These are phyloP conservation scores for Botrytis fabae DNA, from an alignment of 2,329 filamentous ascomycete species.

Conservation along the genomic window DNA sequence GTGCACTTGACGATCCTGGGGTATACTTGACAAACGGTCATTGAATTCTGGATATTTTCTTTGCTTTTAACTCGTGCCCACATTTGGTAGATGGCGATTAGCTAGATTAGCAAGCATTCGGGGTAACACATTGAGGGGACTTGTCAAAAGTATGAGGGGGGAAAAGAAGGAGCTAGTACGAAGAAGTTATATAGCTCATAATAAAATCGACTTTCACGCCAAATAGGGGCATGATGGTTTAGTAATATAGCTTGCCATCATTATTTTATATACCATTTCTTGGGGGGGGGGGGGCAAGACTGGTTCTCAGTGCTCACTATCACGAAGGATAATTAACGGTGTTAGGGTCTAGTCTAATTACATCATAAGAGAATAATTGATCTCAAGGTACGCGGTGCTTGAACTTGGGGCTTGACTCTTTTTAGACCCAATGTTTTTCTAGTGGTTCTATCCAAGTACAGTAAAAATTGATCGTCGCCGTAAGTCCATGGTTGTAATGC, in stretches of 20 bases:
- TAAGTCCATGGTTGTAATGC: neutral
- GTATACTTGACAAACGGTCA: neutral
- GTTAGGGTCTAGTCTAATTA: neutral
- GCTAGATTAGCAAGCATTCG: neutral
- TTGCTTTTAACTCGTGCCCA: neutral
- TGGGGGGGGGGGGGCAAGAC: too few relatives aligned
- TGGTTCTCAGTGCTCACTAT: neutral
- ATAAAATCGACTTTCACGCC: too few relatives aligned
- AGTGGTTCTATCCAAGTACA: neutral
- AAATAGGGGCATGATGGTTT: too few relatives aligned
- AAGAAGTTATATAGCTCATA: too few relatives aligned
- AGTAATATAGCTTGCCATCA: too few relatives aligned
- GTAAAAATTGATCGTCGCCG: too few relatives aligned
- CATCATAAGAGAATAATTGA: neutral
- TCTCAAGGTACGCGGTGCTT: neutral
- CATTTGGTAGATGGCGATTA: neutral
- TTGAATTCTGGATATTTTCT: neutral
- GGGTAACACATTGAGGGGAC: neutral
- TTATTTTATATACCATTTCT: too few relatives aligned
- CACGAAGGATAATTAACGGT: neutral
- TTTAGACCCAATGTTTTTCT: neutral
- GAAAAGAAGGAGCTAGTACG: neutral
- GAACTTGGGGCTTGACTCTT: neutral
- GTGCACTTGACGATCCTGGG: neutral
- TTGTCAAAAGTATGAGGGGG: neutral